Evolutionary conservation across 2,329 filamentous ascomycete species (phyloP).

Genomic region (Myriosclerotinia curreyana): DNA sequence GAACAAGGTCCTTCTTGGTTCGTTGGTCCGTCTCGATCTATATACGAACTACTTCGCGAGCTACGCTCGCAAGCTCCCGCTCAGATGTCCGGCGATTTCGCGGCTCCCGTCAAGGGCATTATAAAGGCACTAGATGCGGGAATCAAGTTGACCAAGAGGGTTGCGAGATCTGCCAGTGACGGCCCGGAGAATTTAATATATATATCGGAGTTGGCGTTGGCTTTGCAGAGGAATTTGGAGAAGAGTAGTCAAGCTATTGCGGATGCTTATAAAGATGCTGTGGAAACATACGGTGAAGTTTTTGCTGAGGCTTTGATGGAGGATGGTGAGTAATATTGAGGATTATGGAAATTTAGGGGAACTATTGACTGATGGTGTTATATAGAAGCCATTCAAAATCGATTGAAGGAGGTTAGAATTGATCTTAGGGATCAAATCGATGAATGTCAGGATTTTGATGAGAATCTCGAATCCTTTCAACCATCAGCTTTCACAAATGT

Average conservation of each 20-base stretch:
- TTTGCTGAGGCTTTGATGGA: conserved; percentile 33
- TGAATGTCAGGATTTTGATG: conserved; percentile 34
- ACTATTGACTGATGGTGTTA: conserved; percentile 20
- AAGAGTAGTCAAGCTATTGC: conserved; percentile 28
- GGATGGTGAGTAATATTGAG: conserved; percentile 31
- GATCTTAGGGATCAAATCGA: conserved; percentile 36
- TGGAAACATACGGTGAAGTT: conserved; percentile 29
- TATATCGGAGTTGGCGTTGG: conserved; percentile 33
- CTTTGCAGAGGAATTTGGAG: conserved; percentile 32
- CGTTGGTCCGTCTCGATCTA: not conserved
- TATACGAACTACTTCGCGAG: conserved; percentile 7
- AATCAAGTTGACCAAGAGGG: conserved; percentile 33
- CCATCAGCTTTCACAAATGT: conserved; percentile 29
- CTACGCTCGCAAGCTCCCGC: conserved; percentile 13
- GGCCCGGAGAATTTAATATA: conserved; percentile 30
- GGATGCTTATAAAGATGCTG: conserved; percentile 33
- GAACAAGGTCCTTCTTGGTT: conserved; percentile 8
- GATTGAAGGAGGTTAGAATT: conserved; percentile 34
- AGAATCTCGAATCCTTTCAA: conserved; percentile 34
- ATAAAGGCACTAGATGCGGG: conserved; percentile 35
- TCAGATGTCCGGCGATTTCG: conserved; percentile 28
- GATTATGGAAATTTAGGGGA: not conserved
- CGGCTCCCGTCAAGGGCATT: conserved; percentile 34
- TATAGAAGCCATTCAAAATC: conserved; percentile 31
- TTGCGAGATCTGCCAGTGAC: conserved; percentile 30